A percentile compares a stretch with the other conserved stretches of the same genome.
Evolutionary conservation across 768 basidiomycete genomes (phyloP).

Genomic region (Naganishia friedmannii): DNA sequence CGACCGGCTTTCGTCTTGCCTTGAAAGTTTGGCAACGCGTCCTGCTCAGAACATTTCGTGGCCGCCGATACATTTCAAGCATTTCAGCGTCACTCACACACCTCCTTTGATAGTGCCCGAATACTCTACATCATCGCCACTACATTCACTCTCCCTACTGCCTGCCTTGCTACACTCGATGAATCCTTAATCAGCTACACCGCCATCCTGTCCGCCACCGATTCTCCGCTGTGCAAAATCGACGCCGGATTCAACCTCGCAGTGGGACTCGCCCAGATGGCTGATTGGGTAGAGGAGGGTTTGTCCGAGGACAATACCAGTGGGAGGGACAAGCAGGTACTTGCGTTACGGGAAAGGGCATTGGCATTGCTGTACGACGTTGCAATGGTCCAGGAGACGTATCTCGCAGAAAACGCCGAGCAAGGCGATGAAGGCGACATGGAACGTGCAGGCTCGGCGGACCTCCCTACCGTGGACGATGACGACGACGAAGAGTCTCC

Average conservation of each 20-base stretch:
- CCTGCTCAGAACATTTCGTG: too few species aligned
- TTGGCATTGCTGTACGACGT: conserved; percentile 1
- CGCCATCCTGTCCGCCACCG: neutral
- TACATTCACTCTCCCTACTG: neutral
- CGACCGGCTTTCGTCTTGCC: too few species aligned
- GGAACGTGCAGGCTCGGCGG: neutral
- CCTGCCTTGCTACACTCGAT: neutral
- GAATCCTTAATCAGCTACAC: neutral
- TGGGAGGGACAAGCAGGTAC: neutral
- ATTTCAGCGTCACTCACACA: too few species aligned
- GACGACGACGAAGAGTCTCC: neutral
- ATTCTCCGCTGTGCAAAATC: neutral
- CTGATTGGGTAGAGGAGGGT: conserved; percentile 14
- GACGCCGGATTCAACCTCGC: conserved; percentile 19
- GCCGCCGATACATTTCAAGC: too few species aligned
- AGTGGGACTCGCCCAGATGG: conserved; percentile 6
- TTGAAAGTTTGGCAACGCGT: too few species aligned
- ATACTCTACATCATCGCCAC: conserved; percentile 23
- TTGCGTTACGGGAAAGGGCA: neutral
- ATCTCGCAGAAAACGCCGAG: neutral
- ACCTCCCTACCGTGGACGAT: neutral
- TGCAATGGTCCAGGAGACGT: conserved; percentile 17
- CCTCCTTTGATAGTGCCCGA: conserved; percentile 1
- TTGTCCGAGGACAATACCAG: neutral
- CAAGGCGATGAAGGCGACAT: neutral